Conservation (phyloP, 495 filamentous ascomycete genomes). For the Penicillium bovifimosum region DNA sequence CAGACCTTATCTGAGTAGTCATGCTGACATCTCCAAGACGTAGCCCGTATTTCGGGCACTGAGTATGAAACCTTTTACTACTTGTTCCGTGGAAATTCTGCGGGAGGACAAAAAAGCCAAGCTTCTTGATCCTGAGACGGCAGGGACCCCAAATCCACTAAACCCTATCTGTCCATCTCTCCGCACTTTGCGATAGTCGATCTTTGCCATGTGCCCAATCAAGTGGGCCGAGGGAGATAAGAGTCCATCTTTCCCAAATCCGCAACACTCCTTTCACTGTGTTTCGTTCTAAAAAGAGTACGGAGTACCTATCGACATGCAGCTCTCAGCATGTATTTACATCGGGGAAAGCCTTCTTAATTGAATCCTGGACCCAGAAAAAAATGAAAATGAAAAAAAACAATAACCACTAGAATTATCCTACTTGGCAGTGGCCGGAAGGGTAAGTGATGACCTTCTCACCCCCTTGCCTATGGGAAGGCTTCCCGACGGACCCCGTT, state of each 20-base stretch:
- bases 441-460: background rate
- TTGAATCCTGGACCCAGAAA: too few relatives aligned
- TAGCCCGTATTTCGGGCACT: too few relatives aligned
- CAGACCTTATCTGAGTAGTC: background rate
- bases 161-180: slow-evolving; percentile 14
- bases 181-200: slow-evolving; percentile 22
- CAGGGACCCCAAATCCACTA: slow-evolving; percentile 11
- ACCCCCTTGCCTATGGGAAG: slow-evolving; percentile 13
- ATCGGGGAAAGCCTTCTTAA: too few relatives aligned
- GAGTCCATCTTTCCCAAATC: background rate
- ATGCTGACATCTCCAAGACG: background rate
- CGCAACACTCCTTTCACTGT: background rate
- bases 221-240: slow-evolving; percentile 2
- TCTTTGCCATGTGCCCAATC: slow-evolving; percentile 11
- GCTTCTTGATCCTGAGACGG: slow-evolving; percentile 6
- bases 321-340: too few relatives aligned
- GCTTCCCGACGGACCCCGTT: slow-evolving; percentile 22
- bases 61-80: too few relatives aligned
- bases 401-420: background rate
- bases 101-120: slow-evolving; percentile 1
- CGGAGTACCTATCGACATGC: too few relatives aligned
- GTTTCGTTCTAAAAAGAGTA: background rate
- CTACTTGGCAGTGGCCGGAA: background rate
- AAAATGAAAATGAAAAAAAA: too few relatives aligned
- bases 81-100: background rate